Evolutionary conservation across 257 asterid species (phyloP).

Genomic region (Solanum megistacrolobum): DNA sequence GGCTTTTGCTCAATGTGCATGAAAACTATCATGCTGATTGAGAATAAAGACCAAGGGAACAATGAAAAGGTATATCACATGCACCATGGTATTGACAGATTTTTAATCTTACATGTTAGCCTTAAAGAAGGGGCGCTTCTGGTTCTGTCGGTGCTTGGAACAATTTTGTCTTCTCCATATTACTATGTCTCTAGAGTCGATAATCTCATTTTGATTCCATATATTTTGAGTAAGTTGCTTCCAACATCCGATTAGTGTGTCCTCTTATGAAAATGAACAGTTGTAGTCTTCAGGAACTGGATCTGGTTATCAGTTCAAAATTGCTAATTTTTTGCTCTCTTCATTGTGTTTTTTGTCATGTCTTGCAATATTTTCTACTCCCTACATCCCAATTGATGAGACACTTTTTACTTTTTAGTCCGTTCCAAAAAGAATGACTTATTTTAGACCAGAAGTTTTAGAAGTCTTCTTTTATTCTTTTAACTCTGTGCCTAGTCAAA

Average conservation of each 20-base stretch:
- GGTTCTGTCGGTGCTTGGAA: not conserved
- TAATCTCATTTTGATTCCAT: not conserved
- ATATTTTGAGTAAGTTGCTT: not conserved
- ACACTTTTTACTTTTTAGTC: not conserved
- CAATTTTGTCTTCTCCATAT: not conserved
- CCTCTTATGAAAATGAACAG: not conserved
- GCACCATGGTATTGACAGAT: not conserved
- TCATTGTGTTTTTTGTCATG: not conserved
- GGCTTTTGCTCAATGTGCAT: conserved; percentile 77
- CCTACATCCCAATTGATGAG: not conserved
- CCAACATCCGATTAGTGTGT: not conserved
- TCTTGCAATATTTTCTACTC: not conserved
- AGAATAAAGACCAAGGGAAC: conserved; percentile 53
- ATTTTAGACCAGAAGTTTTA: not conserved
- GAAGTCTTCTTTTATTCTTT: not conserved
- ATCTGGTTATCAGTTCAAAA: not conserved
- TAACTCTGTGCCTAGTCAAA: not conserved
- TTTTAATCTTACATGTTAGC: not conserved
- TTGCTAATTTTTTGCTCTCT: not conserved
- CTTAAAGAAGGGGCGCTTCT: not conserved
- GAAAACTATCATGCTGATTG: conserved; percentile 64
- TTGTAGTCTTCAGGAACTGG: not conserved
- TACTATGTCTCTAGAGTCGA: not conserved
- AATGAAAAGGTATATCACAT: conserved; percentile 36
- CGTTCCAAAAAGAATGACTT: not conserved